Evolutionary conservation across 2,329 filamentous ascomycete species (phyloP), one percentile per base, ranked within the genome.

Genomic region (Microdochium trichocladiopsis): DNA sequence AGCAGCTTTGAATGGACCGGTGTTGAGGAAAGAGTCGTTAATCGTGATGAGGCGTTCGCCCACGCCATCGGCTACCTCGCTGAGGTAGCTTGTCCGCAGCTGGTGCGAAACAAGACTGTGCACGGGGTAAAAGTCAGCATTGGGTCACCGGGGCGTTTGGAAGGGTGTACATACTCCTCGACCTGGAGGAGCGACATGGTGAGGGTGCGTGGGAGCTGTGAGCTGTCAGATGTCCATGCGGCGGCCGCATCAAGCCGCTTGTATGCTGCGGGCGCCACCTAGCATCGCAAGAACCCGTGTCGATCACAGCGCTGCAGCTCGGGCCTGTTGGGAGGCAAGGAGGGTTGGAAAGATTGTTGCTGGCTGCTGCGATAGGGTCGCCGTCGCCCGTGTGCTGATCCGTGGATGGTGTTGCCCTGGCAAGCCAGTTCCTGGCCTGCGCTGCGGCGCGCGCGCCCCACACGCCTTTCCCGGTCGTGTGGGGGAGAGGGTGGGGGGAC

Each of bases 41-140:
- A 95, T 80, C 37, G 84, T 90, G 65, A 95, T 89, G 41, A 94
- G 78, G 21, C 89, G 85, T 68, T 95, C 90, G 58, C 89, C 89
- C 8, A 94, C 88, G 55, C 89, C 90, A 66, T 95, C 89, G 58
- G 87, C 87, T 58, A 92, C 85, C 57, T 89, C 83, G 58, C 84
- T 84, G 33, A 95, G 82, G 65, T 94, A 94, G 61, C 86, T 86
- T 36, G 87, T 87, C 50, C 89, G 86, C 52, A 95, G 76, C 68
- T 91, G 88, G 72, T 93, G 93, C 53, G 89, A 82, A 47, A 92
- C 86, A 67, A 94, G 84, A 67, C 87, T 91, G 61, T 36, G 23
- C 22, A 25, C 12, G 12, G 31, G 48, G 9, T n/a, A 4, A 37
- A 50, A 18, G 54, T 62, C 47, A 61, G 56, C 47, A 60, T 22